Conservation (phyloP, 208 protist genomes). For the Histomonas meleagridis region DNA sequence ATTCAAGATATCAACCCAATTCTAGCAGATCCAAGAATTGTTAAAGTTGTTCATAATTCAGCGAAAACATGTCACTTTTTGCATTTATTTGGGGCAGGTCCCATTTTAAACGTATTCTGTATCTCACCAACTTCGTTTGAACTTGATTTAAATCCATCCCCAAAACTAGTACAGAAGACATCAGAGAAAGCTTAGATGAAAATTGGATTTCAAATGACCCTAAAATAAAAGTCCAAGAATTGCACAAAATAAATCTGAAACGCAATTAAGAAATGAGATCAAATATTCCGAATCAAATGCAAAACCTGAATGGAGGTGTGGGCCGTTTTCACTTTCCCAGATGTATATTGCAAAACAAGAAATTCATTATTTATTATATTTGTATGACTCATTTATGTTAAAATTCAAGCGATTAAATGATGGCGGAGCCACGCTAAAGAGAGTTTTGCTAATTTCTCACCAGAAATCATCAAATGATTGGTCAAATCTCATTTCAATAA, state of each 20-base stretch:
- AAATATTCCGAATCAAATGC: background rate
- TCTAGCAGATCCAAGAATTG: background rate
- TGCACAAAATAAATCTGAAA: too few relatives aligned
- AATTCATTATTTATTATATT: slow-evolving; percentile 9
- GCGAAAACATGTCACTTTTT: background rate
- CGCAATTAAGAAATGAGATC: background rate
- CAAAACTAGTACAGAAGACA: background rate
- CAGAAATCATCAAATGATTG: slow-evolving; percentile 23
- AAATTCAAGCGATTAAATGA: background rate
- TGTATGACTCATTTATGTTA: background rate
- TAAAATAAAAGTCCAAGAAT: background rate
- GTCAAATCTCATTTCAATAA: background rate
- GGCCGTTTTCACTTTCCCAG: background rate
- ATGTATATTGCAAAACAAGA: background rate
- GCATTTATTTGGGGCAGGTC: background rate
- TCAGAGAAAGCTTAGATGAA: background rate
- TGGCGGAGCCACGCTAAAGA: background rate
- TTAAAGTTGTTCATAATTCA: background rate
- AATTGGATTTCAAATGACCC: background rate
- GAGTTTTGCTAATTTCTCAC: background rate
- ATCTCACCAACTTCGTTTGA: background rate
- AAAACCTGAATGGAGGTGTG: background rate
- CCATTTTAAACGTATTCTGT: background rate
- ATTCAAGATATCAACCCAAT: background rate
- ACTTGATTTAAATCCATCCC: background rate